Base-by-base conservation (phyloP, 2,329 filamentous ascomycete species). In the Stagonosporopsis rhizophila region DNA sequence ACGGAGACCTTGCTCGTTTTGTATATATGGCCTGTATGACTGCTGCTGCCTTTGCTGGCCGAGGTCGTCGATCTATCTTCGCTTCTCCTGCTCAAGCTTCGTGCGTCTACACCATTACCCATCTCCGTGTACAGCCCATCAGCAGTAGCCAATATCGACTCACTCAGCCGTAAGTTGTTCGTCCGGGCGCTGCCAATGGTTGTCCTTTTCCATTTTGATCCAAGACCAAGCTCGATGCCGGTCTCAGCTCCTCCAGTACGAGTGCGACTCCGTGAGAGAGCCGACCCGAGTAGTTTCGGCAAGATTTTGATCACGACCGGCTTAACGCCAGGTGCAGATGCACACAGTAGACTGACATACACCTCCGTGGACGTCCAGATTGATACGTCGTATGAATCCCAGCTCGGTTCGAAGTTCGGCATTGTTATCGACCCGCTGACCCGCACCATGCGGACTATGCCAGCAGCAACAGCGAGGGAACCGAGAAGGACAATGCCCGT, bases 331-430 rank as follows among this genome's bases (percentile, higher is more conserved):
- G 64, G 66, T 15, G 64, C 64, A 2, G 64, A 53, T 4, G 66
- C 66, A 37, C 66, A 69, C 4, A 67, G 55, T 4, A 69, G 19
- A 22, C 60, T 56, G 22, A 65, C 57, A 34, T 67, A 69, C 11
- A 67, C 60, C 30, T 69, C 66, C 0, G 59, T 62, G 9, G 60
- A 60, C 4, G 64, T 62, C 66, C 66, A 69, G 35, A 67, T 67
- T 3, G 61, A 62, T 2, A 69, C 51, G 34, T 69, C 66, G 56
- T 66, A 69, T 28, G 57, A 40, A 30, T 69, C 62, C 66, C 64
- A 69, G 11, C 58, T 54, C 2, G 66, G 58, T 25, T 69, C 66
- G 25, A 64, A 61, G 53, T 60, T 25, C 6, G 44, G 41, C 46
- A 53, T 62, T 3, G 9, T 20, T 9, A 68, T 28, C 8, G 53